phyloP scores from a whole-genome alignment of 208 protist species.

The Porcisia hertigi region DNA sequence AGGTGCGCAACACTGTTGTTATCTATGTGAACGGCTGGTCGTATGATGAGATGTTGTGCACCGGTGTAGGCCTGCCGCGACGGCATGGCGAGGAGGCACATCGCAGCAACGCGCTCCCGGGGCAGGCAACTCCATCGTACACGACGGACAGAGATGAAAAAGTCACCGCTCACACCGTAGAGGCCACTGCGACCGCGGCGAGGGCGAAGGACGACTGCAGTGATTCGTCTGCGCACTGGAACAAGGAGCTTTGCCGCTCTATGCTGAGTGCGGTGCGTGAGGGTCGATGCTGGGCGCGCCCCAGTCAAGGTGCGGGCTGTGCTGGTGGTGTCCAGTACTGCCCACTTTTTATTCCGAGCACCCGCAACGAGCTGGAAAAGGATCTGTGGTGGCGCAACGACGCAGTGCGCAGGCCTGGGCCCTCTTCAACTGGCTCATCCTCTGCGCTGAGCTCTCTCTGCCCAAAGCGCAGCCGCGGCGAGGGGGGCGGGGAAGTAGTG shows the following conservation, averaged over 20 bases:
- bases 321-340: slow-evolving; percentile 58
- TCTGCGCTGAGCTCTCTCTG: not conserved
- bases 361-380: slow-evolving; percentile 42
- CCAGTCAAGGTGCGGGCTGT: slow-evolving; percentile 23
- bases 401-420: slow-evolving; percentile 24
- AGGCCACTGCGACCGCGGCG: not conserved
- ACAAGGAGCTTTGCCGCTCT: slow-evolving; percentile 32
- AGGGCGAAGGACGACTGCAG: not conserved
- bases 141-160: not conserved
- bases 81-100: not conserved
- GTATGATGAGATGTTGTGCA: slow-evolving; percentile 71
- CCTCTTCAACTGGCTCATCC: slow-evolving; percentile 2
- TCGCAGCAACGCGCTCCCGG: not conserved
- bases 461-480: not conserved
- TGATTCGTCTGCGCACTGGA: slow-evolving; percentile 17
- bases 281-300: slow-evolving; percentile 48
- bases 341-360: slow-evolving; percentile 52
- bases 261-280: slow-evolving; percentile 48
- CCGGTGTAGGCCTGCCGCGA: slow-evolving; percentile 36
- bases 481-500: not conserved
- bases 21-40: slow-evolving; percentile 85
- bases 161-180: not conserved
- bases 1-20: slow-evolving; percentile 66
- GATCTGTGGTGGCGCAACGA: slow-evolving; percentile 82
- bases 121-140: not conserved